Evolutionary conservation across 139 green algal species (phyloP), one percentile per base, ranked within the genome.

Genomic region (Chlorella ohadii): DNA sequence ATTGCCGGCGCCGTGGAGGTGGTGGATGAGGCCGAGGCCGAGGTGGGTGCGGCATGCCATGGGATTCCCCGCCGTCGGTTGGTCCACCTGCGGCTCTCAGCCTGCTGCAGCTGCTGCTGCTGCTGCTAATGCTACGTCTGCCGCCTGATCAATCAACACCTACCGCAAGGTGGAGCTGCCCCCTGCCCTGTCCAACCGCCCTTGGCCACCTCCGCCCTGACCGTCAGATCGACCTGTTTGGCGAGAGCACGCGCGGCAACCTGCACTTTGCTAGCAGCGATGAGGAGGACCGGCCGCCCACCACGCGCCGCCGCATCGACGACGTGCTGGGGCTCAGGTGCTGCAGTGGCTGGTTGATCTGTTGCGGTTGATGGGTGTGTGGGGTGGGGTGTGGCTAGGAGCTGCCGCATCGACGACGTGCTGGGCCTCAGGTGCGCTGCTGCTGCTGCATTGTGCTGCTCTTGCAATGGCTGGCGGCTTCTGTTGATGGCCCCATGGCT

Each of bases 231-330:
- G 94, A 97, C 86, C 90, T 92, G 28, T 90, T 96, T 57, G 92
- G 93, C 3, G 94, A 97, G 72, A 90, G 66, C 51, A 96, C 94
- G 3, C 87, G 86, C 39, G 94, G 94, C 68, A 94, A 96, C 85
- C 87, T 96, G 80, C 93, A 95, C 74, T 83, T 97, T 59, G 81
- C 88, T 6, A 56, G 88, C 39, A 72, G 65, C 70, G 41, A 59
- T 20, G 70, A 77, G 39, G 70, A 77, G 27, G 70, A 19, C 39
- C 23, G 28, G 27, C 57, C 55, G 57, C 76, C 56, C n/a, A n/a
- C n/a, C 22, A 3, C 5, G 22, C 75, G 55, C 56, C 75, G 75
- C 75, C 56, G 34, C 28, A 88, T 89, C 31, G 82, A 84, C 31
- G 90, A 94, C 39, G 86, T 93, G 72, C 89, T 95, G 76, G 92